A percentile compares a stretch with the other conserved stretches of the same genome.
These are phyloP conservation scores for Pseudogymnoascus sp. DNA, from an alignment of 2,329 filamentous ascomycete genomes.

Conservation along the genomic window DNA sequence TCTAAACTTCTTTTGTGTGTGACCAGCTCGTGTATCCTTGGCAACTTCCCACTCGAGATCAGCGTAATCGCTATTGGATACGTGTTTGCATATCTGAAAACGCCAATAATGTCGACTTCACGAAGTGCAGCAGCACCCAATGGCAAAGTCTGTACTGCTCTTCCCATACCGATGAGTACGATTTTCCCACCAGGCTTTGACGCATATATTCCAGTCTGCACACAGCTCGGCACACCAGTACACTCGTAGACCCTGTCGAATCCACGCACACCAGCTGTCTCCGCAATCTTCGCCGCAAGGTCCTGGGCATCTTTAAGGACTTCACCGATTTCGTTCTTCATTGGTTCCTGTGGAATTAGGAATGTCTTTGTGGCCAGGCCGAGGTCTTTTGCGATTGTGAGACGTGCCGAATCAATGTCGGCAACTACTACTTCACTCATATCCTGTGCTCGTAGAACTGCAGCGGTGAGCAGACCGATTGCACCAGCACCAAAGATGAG, in stretches of 20 bases:
- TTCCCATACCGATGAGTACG: constrained; percentile 74
- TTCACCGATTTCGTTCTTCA: background rate
- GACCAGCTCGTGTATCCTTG: constrained; percentile 61
- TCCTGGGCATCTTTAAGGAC: background rate
- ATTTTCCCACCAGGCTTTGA: constrained; percentile 63
- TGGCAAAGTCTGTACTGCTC: constrained; percentile 65
- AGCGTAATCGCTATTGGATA: constrained; percentile 62
- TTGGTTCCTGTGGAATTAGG: background rate
- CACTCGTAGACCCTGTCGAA: constrained; percentile 33
- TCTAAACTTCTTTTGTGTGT: constrained; percentile 61
- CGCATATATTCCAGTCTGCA: constrained; percentile 67
- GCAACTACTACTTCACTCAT: background rate
- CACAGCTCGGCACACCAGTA: constrained; percentile 66
- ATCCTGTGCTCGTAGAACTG: constrained; percentile 32
- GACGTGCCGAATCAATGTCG: background rate
- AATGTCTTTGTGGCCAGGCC: background rate
- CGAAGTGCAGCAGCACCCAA: constrained; percentile 63
- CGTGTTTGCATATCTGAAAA: constrained; percentile 71
- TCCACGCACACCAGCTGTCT: background rate
- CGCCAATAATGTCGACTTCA: constrained; percentile 70
- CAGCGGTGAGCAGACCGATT: constrained; percentile 54
- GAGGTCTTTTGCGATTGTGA: background rate
- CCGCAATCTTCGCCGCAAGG: background rate
- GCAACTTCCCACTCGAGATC: constrained; percentile 45
- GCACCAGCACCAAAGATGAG: constrained; percentile 59